Evolutionary conservation across 371 early-diverging fungal species (phyloP).

Genomic region (Syncephalis plumigaleata): DNA sequence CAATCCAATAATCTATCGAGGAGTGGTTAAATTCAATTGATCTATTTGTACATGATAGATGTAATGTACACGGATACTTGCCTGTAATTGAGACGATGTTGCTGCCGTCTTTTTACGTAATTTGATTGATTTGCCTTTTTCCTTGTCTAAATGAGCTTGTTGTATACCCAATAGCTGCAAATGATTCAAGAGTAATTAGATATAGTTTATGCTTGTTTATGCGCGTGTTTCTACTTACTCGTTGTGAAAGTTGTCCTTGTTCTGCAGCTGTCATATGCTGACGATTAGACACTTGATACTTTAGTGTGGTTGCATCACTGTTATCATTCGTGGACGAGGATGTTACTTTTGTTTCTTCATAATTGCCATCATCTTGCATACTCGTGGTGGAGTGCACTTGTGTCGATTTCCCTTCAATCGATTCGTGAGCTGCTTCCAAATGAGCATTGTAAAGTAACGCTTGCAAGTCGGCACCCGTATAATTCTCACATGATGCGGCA

Average conservation of each 20-base stretch:
- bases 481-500: slow-evolving; percentile 53
- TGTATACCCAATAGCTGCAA: slow-evolving; percentile 2
- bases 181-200: no score
- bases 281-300: slow-evolving; percentile 1
- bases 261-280: slow-evolving; percentile 11
- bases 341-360: no score
- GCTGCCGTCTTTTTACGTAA: background rate
- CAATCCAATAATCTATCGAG: background rate
- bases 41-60: no score
- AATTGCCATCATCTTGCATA: no score
- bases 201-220: no score
- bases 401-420: no score
- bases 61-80: no score
- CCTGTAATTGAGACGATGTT: no score
- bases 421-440: slow-evolving; percentile 73
- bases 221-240: no score
- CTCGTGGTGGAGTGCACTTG: no score
- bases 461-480: slow-evolving; percentile 88
- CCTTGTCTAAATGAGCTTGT: slow-evolving; percentile 6
- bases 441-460: slow-evolving; percentile 84
- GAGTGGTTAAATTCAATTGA: background rate
- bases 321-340: slow-evolving; percentile 16
- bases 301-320: slow-evolving; percentile 8
- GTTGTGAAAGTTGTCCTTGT: slow-evolving; percentile 5
- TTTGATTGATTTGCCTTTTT: slow-evolving; percentile 2